Evolutionary conservation across 805 yeast species (phyloP), one percentile per base, ranked within the genome.

Genomic region (Yamadazyma tumulicola): DNA sequence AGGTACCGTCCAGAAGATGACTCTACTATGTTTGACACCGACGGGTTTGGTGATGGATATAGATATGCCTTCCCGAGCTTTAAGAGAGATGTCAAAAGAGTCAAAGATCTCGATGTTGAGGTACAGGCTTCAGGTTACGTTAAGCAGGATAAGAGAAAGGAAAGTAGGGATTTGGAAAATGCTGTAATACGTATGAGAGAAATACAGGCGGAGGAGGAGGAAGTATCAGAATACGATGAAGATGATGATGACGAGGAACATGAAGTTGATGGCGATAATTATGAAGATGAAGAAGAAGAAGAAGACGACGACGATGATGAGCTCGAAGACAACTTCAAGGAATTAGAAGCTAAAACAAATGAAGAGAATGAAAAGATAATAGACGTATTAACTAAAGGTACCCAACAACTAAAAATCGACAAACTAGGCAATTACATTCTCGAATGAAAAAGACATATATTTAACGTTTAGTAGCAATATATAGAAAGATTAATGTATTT

Each of bases 101-200:
- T 59, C 5, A 82, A 74, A 27, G 74, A 75, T 39, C 69, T 93
- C 46, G 99, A 93, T 62, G 72, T 78, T n/a, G 77, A 81, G 43
- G 94, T 93, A 2, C 81, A 83, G 49, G 98, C 98, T 0, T 86
- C 96, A 1, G 99, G 99, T 1, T 87, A 73, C 51, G 62, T 65
- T 14, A 74, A 65, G 44, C 52, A 52, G 42, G 74, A 66, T 28
- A 70, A 73, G 49, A 44, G 35, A 29, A 41, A 41, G 23, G 48
- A 44, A 29, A 34, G 37, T 12, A 38, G 32, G 23, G 89, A 83
- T 35, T 68, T 88, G 48, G 96, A 88, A 55, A 71, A 67, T 25
- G 96, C 95, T 2, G 78, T 88, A 32, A 71, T 73, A 24, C 63
- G 71, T 3, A 80, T 81, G 87, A 72, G 86, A 60, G 55, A 47